These are phyloP conservation scores for Paecilomyces fulvus DNA, from an alignment of 2,329 filamentous ascomycete genomes.

Conservation along the genomic window DNA sequence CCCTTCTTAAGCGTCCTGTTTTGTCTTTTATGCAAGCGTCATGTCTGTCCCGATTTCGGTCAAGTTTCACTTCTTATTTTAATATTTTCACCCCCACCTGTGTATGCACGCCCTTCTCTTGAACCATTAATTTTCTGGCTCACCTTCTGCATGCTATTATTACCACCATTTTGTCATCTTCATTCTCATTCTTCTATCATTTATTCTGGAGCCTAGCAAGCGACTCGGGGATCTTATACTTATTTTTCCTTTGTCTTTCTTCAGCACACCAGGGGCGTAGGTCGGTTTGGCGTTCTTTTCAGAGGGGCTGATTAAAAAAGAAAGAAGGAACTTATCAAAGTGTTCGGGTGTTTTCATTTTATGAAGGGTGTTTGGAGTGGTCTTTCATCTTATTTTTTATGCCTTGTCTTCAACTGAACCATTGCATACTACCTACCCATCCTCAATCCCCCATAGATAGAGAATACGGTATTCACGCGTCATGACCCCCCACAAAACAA, in stretches of 20 bases:
- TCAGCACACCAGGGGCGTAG: not conserved
- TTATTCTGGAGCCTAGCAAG: not conserved
- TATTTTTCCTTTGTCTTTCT: not conserved
- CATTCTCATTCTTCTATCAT: not conserved
- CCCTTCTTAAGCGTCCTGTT: not conserved
- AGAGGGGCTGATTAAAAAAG: not conserved
- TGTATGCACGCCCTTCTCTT: not conserved
- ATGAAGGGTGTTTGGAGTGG: not conserved
- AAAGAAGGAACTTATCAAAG: not conserved
- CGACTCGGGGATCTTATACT: not conserved
- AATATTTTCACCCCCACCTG: not conserved
- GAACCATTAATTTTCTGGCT: not conserved
- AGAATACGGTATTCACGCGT: slow-evolving; percentile 1
- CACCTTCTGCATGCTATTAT: not conserved
- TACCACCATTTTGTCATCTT: not conserved
- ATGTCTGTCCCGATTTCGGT: not conserved
- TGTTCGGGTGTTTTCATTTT: not conserved
- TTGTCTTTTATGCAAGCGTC: not conserved
- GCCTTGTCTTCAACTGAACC: slow-evolving; percentile 1
- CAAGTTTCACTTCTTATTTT: not conserved
- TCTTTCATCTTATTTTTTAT: not conserved
- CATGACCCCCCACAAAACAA: not conserved
- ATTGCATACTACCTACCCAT: not conserved
- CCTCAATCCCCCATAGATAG: not conserved
- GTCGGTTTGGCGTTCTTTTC: not conserved